Conservation (phyloP, 2,329 filamentous ascomycete genomes). For the Fusarium devonianum region DNA sequence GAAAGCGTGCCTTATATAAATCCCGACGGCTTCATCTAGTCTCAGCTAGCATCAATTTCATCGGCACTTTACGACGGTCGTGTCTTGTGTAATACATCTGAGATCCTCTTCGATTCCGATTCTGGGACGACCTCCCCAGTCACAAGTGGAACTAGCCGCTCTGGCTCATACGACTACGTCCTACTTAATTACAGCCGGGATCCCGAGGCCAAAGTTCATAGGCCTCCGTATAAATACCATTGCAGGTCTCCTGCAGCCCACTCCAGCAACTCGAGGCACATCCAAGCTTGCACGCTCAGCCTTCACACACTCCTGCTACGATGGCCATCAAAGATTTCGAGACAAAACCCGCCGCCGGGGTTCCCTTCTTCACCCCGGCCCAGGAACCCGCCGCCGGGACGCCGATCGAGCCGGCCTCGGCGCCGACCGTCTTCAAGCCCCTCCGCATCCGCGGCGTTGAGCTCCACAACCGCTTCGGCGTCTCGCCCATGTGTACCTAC, state of each 20-base stretch:
- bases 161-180: conserved; percentile 5
- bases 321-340: conserved; percentile 35
- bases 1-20: no score
- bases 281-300: background rate
- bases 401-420: conserved; percentile 48
- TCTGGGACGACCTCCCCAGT: conserved; percentile 1
- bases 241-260: background rate
- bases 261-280: background rate
- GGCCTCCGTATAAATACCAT: conserved; percentile 15
- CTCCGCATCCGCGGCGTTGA: conserved; percentile 61
- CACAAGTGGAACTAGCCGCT: conserved; percentile 5
- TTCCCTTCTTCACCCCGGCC: conserved; percentile 62
- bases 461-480: conserved; percentile 64
- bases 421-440: conserved; percentile 64
- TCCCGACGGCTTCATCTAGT: no score
- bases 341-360: conserved; percentile 53
- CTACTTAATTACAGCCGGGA: background rate
- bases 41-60: no score
- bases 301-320: background rate
- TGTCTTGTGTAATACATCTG: no score
- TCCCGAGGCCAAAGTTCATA: background rate
- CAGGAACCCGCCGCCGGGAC: conserved; percentile 61
- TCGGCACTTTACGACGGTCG: no score
- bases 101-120: background rate
- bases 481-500: conserved; percentile 70